These are phyloP conservation scores for Clohesyomyces aquaticus DNA, from an alignment of 495 filamentous ascomycete genomes.

Conservation along the genomic window DNA sequence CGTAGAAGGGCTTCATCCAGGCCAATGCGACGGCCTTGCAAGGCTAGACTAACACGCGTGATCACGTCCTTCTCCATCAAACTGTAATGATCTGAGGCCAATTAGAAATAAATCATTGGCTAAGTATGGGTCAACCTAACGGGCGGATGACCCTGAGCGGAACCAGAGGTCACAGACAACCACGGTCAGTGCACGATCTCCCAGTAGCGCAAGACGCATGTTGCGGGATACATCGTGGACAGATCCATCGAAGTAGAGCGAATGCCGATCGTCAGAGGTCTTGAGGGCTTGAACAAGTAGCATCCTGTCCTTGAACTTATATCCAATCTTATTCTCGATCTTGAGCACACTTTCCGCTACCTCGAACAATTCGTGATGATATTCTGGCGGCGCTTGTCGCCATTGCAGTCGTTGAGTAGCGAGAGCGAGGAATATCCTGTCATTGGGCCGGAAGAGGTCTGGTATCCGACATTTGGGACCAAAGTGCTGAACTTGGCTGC, in stretches of 20 bases:
- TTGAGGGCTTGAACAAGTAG: neutral
- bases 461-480: neutral
- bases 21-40: neutral
- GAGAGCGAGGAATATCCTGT: slow-evolving; percentile 4
- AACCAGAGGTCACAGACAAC: slow-evolving; percentile 6
- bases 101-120: too few relatives aligned
- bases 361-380: slow-evolving; percentile 4
- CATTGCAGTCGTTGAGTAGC: slow-evolving; percentile 2
- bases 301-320: slow-evolving; percentile 7
- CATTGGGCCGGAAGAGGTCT: neutral
- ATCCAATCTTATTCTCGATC: neutral
- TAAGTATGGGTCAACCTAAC: too few relatives aligned
- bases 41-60: neutral
- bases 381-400: neutral
- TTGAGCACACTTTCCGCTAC: neutral
- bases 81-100: slow-evolving; percentile 2
- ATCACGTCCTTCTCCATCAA: neutral
- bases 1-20: neutral
- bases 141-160: neutral
- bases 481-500: neutral
- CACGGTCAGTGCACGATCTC: slow-evolving; percentile 13
- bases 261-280: neutral
- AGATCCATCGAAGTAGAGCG: slow-evolving; percentile 4
- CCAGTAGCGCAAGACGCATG: slow-evolving; percentile 5
- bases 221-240: neutral